Evolutionary conservation across 2,329 filamentous ascomycete genomes (phyloP).

Genomic region (Fusarium secorum): DNA sequence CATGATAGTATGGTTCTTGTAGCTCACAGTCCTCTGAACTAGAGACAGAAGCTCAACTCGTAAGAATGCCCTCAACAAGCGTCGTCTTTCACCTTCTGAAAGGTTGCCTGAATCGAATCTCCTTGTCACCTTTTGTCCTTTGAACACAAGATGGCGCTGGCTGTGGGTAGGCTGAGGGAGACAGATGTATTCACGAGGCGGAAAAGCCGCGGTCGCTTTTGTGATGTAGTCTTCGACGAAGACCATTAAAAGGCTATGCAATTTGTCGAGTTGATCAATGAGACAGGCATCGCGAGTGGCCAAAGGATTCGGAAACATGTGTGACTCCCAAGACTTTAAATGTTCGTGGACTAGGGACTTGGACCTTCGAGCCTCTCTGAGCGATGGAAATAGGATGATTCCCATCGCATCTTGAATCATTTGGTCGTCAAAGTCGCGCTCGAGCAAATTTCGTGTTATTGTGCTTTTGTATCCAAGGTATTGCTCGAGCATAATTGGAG

Average conservation of each 20-base stretch:
- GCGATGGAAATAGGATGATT: not conserved
- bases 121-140: not conserved
- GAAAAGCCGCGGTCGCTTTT: slow-evolving; percentile 22
- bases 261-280: not conserved
- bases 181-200: slow-evolving; percentile 28
- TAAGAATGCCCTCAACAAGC: not conserved
- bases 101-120: slow-evolving; percentile 11
- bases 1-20: not conserved
- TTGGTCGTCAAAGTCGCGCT: not conserved
- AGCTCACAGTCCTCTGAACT: not conserved
- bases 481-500: slow-evolving; percentile 6
- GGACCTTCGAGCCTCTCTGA: no score
- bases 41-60: not conserved
- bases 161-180: not conserved
- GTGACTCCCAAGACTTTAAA: not conserved
- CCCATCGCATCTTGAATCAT: slow-evolving; percentile 24
- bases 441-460: not conserved
- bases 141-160: not conserved
- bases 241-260: slow-evolving; percentile 3
- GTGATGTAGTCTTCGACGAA: slow-evolving; percentile 29
- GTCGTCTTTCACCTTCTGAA: not conserved
- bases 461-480: not conserved
- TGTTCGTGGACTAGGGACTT: fast-evolving
- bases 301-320: slow-evolving; percentile 4
- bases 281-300: not conserved